These are phyloP conservation scores for Clavaria fumosa DNA, from an alignment of 768 basidiomycete genomes.

Conservation along the genomic window DNA sequence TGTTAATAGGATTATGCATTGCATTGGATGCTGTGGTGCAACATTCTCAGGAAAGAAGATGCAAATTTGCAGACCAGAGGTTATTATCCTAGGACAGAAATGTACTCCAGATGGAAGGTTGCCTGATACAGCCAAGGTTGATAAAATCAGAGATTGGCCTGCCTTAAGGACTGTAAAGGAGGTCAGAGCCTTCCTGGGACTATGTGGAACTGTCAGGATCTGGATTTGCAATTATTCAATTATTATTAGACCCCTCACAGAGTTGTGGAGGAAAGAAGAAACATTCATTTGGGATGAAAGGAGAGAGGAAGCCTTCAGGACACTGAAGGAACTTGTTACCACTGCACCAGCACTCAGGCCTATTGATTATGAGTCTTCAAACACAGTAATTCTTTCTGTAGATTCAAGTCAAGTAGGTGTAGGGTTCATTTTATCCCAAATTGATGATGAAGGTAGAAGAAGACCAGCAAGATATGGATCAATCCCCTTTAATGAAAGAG, in stretches of 20 bases:
- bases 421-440: constrained; percentile 20
- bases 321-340: constrained; percentile 8
- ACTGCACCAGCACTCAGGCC: constrained; percentile 14
- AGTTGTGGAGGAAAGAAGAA: constrained; percentile 8
- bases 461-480: constrained; percentile 19
- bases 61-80: constrained; percentile 13
- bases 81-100: constrained; percentile 18
- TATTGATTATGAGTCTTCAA: constrained; percentile 18
- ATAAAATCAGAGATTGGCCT: constrained; percentile 17
- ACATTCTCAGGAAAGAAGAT: constrained; percentile 20
- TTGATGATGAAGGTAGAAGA: constrained; percentile 13
- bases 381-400: constrained; percentile 18
- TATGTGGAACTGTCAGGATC: constrained; percentile 13
- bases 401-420: constrained; percentile 18
- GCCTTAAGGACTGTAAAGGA: constrained; percentile 9
- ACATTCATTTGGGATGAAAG: constrained; percentile 17
- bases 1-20: constrained; percentile 18
- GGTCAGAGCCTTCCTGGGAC: constrained; percentile 13
- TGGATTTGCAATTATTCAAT: constrained; percentile 13
- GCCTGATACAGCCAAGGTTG: constrained; percentile 15
- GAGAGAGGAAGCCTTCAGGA: constrained; percentile 13
- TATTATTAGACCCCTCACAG: constrained; percentile 9
- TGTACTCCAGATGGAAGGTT: constrained; percentile 18
- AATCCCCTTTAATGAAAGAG: constrained; percentile 16
- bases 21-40: constrained; percentile 14